Conservation (phyloP, 345 rosid genomes). For the Mangifera indica region DNA sequence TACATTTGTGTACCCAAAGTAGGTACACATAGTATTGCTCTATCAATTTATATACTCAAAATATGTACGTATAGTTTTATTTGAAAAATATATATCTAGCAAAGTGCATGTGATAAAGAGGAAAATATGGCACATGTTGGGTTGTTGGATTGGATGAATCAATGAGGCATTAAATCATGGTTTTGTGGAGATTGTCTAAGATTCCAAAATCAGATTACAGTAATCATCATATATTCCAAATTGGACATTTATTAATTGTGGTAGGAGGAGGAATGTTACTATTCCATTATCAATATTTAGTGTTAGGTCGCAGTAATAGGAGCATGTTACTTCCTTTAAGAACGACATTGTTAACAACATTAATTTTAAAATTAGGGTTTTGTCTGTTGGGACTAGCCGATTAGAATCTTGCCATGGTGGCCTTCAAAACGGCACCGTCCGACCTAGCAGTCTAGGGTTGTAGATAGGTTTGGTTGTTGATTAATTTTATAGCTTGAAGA, state of each 20-base stretch:
- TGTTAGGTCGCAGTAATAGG: constrained; percentile 14
- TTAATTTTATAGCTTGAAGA: too few relatives aligned
- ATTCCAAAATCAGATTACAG: constrained; percentile 8
- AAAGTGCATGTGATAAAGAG: neutral
- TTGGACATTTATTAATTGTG: constrained; percentile 3
- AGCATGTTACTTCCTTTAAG: constrained; percentile 14
- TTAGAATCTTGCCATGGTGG: neutral
- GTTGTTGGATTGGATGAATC: neutral
- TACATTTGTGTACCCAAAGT: too few relatives aligned
- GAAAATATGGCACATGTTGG: constrained; percentile 1
- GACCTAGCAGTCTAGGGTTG: too few relatives aligned
- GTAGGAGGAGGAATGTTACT: constrained; percentile 16
- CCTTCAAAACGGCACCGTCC: too few relatives aligned
- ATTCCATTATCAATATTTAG: neutral
- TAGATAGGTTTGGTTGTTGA: too few relatives aligned
- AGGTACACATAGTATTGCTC: too few relatives aligned
- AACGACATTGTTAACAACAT: neutral
- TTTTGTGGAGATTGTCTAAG: constrained; percentile 7
- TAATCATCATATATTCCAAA: neutral
- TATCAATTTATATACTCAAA: too few relatives aligned
- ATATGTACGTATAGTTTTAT: too few relatives aligned
- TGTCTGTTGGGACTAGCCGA: constrained; percentile 4
- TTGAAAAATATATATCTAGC: neutral
- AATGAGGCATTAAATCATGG: neutral
- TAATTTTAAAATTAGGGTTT: neutral